These are phyloP conservation scores for Viridothelium virens DNA, from an alignment of 495 filamentous ascomycete species.

Conservation along the genomic window DNA sequence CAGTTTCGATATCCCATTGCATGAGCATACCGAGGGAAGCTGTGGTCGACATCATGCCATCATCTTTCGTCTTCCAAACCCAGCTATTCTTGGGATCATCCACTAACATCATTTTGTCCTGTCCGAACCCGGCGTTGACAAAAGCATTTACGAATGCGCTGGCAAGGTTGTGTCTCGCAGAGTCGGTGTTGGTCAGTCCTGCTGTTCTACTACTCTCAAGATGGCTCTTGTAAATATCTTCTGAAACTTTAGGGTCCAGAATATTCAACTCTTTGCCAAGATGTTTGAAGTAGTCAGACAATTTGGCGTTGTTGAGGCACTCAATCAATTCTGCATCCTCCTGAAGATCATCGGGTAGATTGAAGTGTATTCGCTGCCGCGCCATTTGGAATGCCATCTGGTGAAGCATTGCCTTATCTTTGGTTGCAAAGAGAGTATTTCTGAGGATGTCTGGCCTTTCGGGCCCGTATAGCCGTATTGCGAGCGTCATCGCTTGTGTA, in stretches of 20 bases:
- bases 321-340: slow-evolving; percentile 69
- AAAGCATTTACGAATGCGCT: slow-evolving; percentile 96
- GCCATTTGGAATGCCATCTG: slow-evolving; percentile 93
- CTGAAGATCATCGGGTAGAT: slow-evolving; percentile 50
- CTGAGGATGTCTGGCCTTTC: slow-evolving; percentile 52
- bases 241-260: slow-evolving; percentile 88
- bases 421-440: slow-evolving; percentile 64
- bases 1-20: slow-evolving; percentile 83
- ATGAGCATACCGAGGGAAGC: slow-evolving; percentile 85
- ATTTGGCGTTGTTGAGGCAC: slow-evolving; percentile 75
- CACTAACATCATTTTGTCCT: slow-evolving; percentile 94
- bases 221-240: slow-evolving; percentile 99
- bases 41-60: slow-evolving; percentile 92
- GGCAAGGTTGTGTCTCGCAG: slow-evolving; percentile 88
- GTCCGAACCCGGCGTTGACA: slow-evolving; percentile 89
- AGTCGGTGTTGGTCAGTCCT: slow-evolving; percentile 88
- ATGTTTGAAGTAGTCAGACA: slow-evolving; percentile 87
- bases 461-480: slow-evolving; percentile 83
- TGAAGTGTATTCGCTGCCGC: slow-evolving; percentile 81
- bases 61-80: slow-evolving; percentile 99
- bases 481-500: slow-evolving; percentile 85
- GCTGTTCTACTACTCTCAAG: slow-evolving; percentile 88
- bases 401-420: slow-evolving; percentile 75
- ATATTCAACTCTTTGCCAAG: slow-evolving; percentile 95
- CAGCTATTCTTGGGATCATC: slow-evolving; percentile 75